phyloP scores from a whole-genome alignment of 192 early-diverging fungal species.

The Phycomyces nitens region DNA sequence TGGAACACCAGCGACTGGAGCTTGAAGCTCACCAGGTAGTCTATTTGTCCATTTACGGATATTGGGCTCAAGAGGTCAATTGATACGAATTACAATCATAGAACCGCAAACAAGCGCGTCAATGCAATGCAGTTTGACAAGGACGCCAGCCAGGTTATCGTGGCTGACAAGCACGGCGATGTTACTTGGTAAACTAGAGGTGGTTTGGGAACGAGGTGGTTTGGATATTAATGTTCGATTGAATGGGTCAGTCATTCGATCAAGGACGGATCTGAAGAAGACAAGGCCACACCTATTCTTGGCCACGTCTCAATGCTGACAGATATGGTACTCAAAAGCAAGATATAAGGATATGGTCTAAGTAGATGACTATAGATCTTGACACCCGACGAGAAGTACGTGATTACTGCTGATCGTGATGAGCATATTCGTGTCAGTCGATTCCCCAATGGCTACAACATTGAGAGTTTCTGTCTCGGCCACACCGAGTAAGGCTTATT shows the following conservation, averaged over 20 bases:
- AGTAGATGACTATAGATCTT: conserved; percentile 40
- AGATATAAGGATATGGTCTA: background rate
- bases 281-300: conserved; percentile 50
- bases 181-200: conserved; percentile 61
- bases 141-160: conserved; percentile 58
- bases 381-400: conserved; percentile 54
- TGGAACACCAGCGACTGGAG: conserved; percentile 64
- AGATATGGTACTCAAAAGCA: conserved; percentile 59
- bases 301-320: conserved; percentile 96
- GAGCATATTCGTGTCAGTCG: conserved; percentile 95
- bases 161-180: conserved; percentile 97
- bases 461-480: conserved; percentile 86
- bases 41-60: background rate
- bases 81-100: conserved; percentile 1
- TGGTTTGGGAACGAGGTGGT: background rate
- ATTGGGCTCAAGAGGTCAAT: no score
- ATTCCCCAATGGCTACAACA: conserved; percentile 87
- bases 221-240: background rate
- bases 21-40: conserved; percentile 39
- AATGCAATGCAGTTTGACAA: conserved; percentile 70
- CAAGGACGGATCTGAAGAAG: conserved; percentile 29
- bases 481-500: conserved; percentile 69
- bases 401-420: conserved; percentile 94
- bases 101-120: conserved; percentile 66
- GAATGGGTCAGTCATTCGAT: conserved; percentile 30